These are phyloP conservation scores for Metschnikowia arizonensis DNA, from an alignment of 805 yeast species.

Conservation along the genomic window DNA sequence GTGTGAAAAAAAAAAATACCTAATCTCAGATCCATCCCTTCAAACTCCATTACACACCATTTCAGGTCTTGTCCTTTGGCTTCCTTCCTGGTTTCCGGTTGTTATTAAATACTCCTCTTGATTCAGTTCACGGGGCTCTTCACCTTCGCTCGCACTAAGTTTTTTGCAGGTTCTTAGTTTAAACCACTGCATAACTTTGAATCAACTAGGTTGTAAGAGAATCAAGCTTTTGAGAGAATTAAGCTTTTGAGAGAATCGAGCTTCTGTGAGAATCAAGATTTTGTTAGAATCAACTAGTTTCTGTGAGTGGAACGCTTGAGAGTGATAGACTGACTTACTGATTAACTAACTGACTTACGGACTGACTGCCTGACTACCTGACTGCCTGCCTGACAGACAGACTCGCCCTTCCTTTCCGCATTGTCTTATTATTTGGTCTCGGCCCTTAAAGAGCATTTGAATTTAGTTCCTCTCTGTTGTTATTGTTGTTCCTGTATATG, in stretches of 20 bases:
- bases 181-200: too few relatives aligned
- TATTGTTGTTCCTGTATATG: constrained; percentile 1
- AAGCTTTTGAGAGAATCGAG: too few relatives aligned
- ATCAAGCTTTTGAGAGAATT: too few relatives aligned
- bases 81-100: background rate
- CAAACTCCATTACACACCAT: background rate
- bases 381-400: too few relatives aligned
- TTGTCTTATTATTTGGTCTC: constrained; percentile 4
- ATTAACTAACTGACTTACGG: too few relatives aligned
- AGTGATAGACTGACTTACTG: too few relatives aligned
- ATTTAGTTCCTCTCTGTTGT: constrained; percentile 15
- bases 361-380: too few relatives aligned
- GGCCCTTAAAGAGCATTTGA: constrained; percentile 18
- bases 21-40: background rate
- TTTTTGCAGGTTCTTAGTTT: background rate
- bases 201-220: too few relatives aligned
- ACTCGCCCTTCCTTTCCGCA: constrained; percentile 1
- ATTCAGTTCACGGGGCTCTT: constrained; percentile 19
- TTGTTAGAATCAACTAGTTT: too few relatives aligned
- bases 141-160: background rate
- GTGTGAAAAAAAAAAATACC: constrained; percentile 12
- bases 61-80: background rate
- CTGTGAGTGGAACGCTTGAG: too few relatives aligned
- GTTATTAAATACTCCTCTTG: constrained; percentile 12
- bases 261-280: too few relatives aligned